Base-by-base conservation (phyloP, 1,284 basidiomycete genomes). In the Apiotrichum sp. region DNA sequence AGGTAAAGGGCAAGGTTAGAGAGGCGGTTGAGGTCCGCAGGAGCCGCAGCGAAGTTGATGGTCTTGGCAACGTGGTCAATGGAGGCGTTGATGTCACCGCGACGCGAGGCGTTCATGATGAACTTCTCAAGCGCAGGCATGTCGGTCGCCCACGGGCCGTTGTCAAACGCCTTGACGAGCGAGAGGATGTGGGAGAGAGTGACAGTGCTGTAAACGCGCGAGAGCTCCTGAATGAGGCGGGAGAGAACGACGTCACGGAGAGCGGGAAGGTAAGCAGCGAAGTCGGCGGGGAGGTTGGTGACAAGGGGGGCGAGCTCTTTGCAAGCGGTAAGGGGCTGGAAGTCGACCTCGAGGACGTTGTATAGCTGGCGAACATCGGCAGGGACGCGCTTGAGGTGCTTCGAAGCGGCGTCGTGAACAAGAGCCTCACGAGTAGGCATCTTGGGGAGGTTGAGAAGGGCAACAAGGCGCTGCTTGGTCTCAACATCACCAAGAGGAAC, bases 261-360 rank as follows among this genome's bases (percentile, higher is more conserved):
- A 58, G 95, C 88, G 43, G 89, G 84, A 51, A 96, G 84, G 76
- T 98, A 98, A 1, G 86, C 83, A 1, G 86, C 79, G 65, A 88
- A 90, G 53, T 79, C 75, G 47, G 65, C 56, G 2, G 84, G 80
- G 56, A 96, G 83, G 7, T 79, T 73, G 51, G 82, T 77, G 55
- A 98, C 83, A 63, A 97, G 81, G 11, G 93, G 92, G 11, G 89
- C 86, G 50, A 93, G 86, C 66, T 84, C 83, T 13, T 82, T 78
- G 74, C 90, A 93, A 56, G 98, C 87, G 1, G 85, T 87, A 59
- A 97, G 83, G 1, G 96, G 96, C 74, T 98, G 92, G 75, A 98
- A 98, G 41, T 93, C 88, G 56, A 89, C 86, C 78, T 97, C 92
- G 66, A 99, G 84, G 54, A 95, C 84, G 70, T 86, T 83, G 80